Percentiles rank a stretch among this genome's conserved stretches.
Evolutionary conservation across 1,139 yeast species (phyloP).

Genomic region (Pichia terricola): DNA sequence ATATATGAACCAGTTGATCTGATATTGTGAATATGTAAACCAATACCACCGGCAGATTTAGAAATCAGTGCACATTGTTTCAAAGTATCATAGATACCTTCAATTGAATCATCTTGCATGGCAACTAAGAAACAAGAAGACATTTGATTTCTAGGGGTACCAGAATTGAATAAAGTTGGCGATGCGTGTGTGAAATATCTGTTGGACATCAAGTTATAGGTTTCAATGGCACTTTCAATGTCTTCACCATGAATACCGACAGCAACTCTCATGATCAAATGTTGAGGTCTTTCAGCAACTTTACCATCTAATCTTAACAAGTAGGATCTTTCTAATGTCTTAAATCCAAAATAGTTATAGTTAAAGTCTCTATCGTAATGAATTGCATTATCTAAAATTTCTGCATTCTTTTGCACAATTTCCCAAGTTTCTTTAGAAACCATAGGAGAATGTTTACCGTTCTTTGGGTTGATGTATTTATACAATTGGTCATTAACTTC

Average conservation of each 20-base stretch:
- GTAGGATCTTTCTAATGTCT: slow-evolving; percentile 49
- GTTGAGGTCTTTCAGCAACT: slow-evolving; percentile 54
- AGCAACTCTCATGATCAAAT: slow-evolving; percentile 50
- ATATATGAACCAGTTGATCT: slow-evolving; percentile 48
- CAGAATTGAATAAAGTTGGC: slow-evolving; percentile 53
- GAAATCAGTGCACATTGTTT: slow-evolving; percentile 49
- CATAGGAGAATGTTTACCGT: slow-evolving; percentile 55
- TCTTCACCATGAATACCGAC: slow-evolving; percentile 50
- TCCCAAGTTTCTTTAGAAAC: slow-evolving; percentile 41
- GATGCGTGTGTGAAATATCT: slow-evolving; percentile 51
- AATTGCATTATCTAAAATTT: slow-evolving; percentile 45
- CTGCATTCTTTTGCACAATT: slow-evolving; percentile 35
- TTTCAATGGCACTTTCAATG: slow-evolving; percentile 40
- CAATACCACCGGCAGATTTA: slow-evolving; percentile 55
- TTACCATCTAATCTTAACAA: slow-evolving; percentile 41
- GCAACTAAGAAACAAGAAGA: slow-evolving; percentile 54
- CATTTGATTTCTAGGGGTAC: slow-evolving; percentile 47
- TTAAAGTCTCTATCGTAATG: slow-evolving; percentile 48
- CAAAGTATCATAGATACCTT: slow-evolving; percentile 50
- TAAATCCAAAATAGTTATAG: slow-evolving; percentile 49
- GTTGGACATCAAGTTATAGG: slow-evolving; percentile 49
- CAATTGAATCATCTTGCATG: slow-evolving; percentile 52
- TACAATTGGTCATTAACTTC: slow-evolving; percentile 64
- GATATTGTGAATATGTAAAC: slow-evolving; percentile 49
- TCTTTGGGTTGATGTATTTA: slow-evolving; percentile 66